These are phyloP conservation scores for Blastobotrys capitulatus DNA, from an alignment of 1,139 yeast genomes.

Conservation along the genomic window DNA sequence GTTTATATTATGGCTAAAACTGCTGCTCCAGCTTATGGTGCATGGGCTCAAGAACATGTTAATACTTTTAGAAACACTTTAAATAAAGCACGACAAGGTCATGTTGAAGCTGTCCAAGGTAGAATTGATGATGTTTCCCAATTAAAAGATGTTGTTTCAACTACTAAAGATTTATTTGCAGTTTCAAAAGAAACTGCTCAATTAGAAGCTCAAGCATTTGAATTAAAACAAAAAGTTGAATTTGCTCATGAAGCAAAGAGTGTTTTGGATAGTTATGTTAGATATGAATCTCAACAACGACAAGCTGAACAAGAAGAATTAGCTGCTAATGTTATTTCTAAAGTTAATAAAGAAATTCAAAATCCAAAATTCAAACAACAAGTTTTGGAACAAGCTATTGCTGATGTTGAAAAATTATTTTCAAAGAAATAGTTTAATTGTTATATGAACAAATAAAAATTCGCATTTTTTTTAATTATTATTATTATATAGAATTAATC, in stretches of 20 bases:
- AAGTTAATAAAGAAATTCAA: constrained; percentile 79
- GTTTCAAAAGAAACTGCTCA: constrained; percentile 95
- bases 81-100: constrained; percentile 84
- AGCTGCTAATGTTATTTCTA: constrained; percentile 76
- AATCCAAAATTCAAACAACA: constrained; percentile 93
- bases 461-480: too few species aligned
- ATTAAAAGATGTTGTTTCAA: constrained; percentile 85
- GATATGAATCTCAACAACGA: constrained; percentile 96
- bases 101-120: constrained; percentile 84
- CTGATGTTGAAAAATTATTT: constrained; percentile 87
- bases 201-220: constrained; percentile 91
- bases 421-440: constrained; percentile 19
- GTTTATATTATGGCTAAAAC: constrained; percentile 73
- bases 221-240: constrained; percentile 84
- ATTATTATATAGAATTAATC: too few species aligned
- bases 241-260: constrained; percentile 88
- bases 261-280: constrained; percentile 97
- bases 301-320: constrained; percentile 94
- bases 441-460: neutral
- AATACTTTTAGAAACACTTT: constrained; percentile 74
- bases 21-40: constrained; percentile 90
- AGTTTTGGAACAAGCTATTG: constrained; percentile 83
- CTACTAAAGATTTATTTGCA: constrained; percentile 87
- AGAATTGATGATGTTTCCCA: constrained; percentile 86
- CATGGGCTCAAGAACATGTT: constrained; percentile 91